phyloP scores from a whole-genome alignment of 2,329 filamentous ascomycete species.

The Aspergillus sp. region DNA sequence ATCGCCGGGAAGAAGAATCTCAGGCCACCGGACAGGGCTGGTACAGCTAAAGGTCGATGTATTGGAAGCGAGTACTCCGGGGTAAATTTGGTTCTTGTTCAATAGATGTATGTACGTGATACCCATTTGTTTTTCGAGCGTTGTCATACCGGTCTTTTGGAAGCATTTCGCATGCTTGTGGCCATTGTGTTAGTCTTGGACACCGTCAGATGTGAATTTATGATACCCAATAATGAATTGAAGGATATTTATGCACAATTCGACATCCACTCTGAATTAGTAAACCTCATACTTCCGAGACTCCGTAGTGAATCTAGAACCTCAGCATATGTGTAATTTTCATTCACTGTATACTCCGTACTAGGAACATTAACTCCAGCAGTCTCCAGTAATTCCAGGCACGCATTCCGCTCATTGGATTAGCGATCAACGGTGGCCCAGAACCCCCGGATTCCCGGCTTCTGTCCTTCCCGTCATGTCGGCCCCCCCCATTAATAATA shows the following conservation, averaged over 20 bases:
- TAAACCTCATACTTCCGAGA: too few relatives aligned
- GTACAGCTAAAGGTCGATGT: constrained; percentile 54
- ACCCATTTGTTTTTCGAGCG: constrained; percentile 10
- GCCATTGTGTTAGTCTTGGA: background rate
- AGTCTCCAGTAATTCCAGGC: background rate
- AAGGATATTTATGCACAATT: too few relatives aligned
- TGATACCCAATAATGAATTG: too few relatives aligned
- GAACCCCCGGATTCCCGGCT: too few relatives aligned
- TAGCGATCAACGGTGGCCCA: too few relatives aligned
- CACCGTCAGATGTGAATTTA: background rate
- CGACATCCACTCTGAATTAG: too few relatives aligned
- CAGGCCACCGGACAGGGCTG: constrained; percentile 59
- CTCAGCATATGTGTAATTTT: too few relatives aligned
- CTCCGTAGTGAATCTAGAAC: too few relatives aligned
- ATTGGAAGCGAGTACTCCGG: background rate
- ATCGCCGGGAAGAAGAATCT: constrained; percentile 64
- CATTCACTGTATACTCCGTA: background rate
- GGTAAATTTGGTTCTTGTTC: constrained; percentile 3
- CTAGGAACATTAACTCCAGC: too few relatives aligned
- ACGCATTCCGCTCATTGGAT: background rate
- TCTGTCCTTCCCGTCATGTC: too few relatives aligned
- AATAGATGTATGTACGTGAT: constrained; percentile 12
- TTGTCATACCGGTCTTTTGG: background rate
- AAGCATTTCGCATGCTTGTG: background rate
- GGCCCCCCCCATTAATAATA: background rate